Base-by-base conservation (phyloP, 441 rosid genomes). In the Populus hybrid region DNA sequence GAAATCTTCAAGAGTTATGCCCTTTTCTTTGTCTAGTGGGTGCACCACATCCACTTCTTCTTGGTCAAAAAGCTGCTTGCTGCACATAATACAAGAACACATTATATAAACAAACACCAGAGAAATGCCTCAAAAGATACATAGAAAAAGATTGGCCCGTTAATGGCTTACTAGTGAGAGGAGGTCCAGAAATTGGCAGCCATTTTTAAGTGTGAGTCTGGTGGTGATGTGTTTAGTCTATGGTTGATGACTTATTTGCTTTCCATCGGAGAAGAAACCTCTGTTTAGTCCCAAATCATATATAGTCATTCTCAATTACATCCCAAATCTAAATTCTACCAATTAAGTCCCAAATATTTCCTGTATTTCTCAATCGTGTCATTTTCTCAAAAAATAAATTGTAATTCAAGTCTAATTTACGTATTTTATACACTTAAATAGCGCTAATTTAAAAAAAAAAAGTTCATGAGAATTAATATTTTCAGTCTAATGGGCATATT, bases 51-150 rank as follows among this genome's bases (percentile, higher is more conserved):
- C 93, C 24, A 89, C 96, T 8, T 93, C 86, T 83, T 93, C 96
- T 80, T 83, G 94, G 77, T 95, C 96, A 87, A 88, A 64, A 42
- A 95, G 97, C 84, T 88, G 93, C 76, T 91, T 91, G 82, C 91
- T 91, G 90, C 80, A 56, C 35, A 6, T 26, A 68, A 63, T 31
- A 67, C 40, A 76, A 24, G 33, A 24, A 71, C 26, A 6, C 61
- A 26, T 33, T 21, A 64, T 53, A 33, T 23, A 26, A 38, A 38
- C 42, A 38, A 38, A 38, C 26, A 61, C 10, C 4, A 38, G 42
- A 38, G 9, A 9, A 38, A 38, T 9, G 42, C 42, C 12, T 14
- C 35, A 26, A 68, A 61, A 29, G 3, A 59, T 65, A 40, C 56
- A 31, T 71, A 81, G 72, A 14, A 6, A 61, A 21, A 23, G 10